A percentile compares a stretch with the other conserved stretches of the same genome.
Evolutionary conservation across 2,329 filamentous ascomycete genomes (phyloP).

Genomic region (Dactylellina sp.): DNA sequence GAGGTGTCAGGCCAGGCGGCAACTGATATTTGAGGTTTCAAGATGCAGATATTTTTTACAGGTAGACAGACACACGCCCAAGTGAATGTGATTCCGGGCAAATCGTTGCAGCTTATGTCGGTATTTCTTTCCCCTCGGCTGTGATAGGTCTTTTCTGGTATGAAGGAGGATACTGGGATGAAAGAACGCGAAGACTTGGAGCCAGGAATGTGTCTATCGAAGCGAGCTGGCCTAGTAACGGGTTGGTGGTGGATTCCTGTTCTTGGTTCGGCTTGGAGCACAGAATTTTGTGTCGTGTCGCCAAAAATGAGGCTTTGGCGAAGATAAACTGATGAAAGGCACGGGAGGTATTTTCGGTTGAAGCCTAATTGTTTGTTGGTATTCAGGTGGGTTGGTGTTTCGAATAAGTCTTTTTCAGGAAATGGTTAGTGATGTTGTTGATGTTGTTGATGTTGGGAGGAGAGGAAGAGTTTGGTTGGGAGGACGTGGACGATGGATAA

Average conservation of each 20-base stretch:
- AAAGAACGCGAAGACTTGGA: slow-evolving; percentile 48
- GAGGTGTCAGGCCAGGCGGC: slow-evolving; percentile 6
- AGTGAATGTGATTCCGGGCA: slow-evolving; percentile 5
- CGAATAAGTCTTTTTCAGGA: slow-evolving; percentile 42
- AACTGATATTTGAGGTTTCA: slow-evolving; percentile 42
- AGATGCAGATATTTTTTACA: background rate
- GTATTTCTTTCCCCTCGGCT: slow-evolving; percentile 23
- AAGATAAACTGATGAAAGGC: slow-evolving; percentile 11
- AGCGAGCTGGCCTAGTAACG: slow-evolving; percentile 54
- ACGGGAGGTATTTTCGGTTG: slow-evolving; percentile 30
- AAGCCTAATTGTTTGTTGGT: slow-evolving; percentile 26
- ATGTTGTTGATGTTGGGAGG: slow-evolving; percentile 52
- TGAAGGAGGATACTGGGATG: slow-evolving; percentile 33
- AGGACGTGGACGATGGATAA: slow-evolving; percentile 16
- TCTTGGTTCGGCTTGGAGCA: slow-evolving; percentile 20
- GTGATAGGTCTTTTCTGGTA: slow-evolving; percentile 41
- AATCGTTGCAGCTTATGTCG: slow-evolving; percentile 7
- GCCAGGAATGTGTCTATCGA: slow-evolving; percentile 54
- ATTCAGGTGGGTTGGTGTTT: slow-evolving; percentile 46
- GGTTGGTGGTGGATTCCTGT: slow-evolving; percentile 31
- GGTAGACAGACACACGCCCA: background rate
- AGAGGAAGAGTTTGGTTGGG: slow-evolving; percentile 26
- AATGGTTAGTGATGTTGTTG: slow-evolving; percentile 31
- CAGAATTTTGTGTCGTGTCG: slow-evolving; percentile 31
- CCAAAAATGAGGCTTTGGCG: slow-evolving; percentile 29